Base-by-base conservation (phyloP, 108 stramenopile species). In the Thalassiosira profunda region DNA sequence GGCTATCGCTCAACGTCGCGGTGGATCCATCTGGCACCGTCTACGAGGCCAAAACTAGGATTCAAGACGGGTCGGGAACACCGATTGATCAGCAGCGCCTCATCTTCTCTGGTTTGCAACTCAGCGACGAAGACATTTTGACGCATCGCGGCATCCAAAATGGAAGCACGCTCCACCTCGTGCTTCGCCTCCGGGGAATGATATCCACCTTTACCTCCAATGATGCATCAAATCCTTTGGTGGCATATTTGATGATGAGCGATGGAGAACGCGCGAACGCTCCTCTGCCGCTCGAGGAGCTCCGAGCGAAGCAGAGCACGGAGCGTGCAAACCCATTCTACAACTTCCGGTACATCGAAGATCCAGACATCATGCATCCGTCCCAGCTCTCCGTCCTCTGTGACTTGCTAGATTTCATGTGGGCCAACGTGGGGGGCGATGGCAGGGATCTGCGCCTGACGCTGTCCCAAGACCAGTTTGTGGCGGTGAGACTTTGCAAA, bases 71-170 rank as follows among this genome's bases (percentile, higher is more conserved):
- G n/a, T n/a, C n/a, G 9, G 29, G 36, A 8, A 67, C 72, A 29
- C 70, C 70, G 11, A 42, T 5, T 20, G 31, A 80, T 20, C 38
- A 85, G 26, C 89, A 84, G 46, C 80, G 84, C 30, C 51, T 83
- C 34, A 82, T 72, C 57, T 86, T 85, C 65, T 74, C 86, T 10
- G 81, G 84, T 41, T 84, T 83, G 68, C 77, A 84, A 53, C 75
- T 90, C 8, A 82, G 84, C 46, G 86, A 90, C 37, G 76, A 77
- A 18, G 46, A 67, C 17, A 83, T 83, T 15, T 58, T 87, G 15
- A 53, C 47, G 0, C 76, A 81, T 55, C 87, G 80, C 80, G 81
- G 85, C 49, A 77, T 90, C 57, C 58, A 80, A 61, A 62, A 87
- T 59, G 81, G 67, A 35, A 58, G 55, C 53, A 82, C 80, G n/a